phyloP scores from a whole-genome alignment of 306 rosid genomes.

The Boehmeria nivea region DNA sequence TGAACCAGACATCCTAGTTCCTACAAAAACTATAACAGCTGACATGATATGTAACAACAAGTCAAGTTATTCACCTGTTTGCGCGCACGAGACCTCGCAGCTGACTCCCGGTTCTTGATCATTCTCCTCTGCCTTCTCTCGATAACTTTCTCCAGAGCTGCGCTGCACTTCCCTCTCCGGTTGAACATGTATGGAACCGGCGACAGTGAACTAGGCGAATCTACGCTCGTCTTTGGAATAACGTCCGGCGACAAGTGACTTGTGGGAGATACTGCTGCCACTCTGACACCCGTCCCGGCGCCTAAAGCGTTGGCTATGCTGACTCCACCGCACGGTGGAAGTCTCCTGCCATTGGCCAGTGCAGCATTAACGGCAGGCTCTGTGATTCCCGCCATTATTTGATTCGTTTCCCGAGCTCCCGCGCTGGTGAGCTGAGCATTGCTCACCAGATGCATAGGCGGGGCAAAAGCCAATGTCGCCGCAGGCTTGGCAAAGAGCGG shows the following conservation, averaged over 20 bases:
- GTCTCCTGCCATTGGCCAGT: slow-evolving; percentile 30
- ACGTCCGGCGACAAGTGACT: slow-evolving; percentile 53
- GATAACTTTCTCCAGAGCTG: slow-evolving; percentile 67
- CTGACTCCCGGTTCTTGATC: slow-evolving; percentile 96
- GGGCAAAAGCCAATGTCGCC: slow-evolving; percentile 48
- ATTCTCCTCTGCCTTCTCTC: slow-evolving; percentile 96
- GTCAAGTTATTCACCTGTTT: slow-evolving; percentile 64
- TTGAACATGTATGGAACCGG: slow-evolving; percentile 66
- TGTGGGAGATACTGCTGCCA: slow-evolving; percentile 42
- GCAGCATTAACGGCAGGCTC: slow-evolving; percentile 52
- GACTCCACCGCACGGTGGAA: slow-evolving; percentile 23
- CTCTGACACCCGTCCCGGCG: slow-evolving; percentile 32
- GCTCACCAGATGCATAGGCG: slow-evolving; percentile 44
- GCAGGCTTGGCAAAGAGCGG: slow-evolving; percentile 70
- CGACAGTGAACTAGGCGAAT: slow-evolving; percentile 34
- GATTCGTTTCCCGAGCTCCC: slow-evolving; percentile 36
- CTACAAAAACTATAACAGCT: no score
- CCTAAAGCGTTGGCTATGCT: no score
- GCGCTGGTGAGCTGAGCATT: slow-evolving; percentile 47
- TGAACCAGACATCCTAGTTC: neutral
- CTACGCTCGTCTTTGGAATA: slow-evolving; percentile 28
- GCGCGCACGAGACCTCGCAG: slow-evolving; percentile 97
- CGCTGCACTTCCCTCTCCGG: slow-evolving; percentile 57
- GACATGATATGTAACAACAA: no score
- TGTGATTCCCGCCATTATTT: slow-evolving; percentile 27